Evolutionary conservation across 176 grass and related monocot species (phyloP).

Genomic region (Guadua angustifolia): DNA sequence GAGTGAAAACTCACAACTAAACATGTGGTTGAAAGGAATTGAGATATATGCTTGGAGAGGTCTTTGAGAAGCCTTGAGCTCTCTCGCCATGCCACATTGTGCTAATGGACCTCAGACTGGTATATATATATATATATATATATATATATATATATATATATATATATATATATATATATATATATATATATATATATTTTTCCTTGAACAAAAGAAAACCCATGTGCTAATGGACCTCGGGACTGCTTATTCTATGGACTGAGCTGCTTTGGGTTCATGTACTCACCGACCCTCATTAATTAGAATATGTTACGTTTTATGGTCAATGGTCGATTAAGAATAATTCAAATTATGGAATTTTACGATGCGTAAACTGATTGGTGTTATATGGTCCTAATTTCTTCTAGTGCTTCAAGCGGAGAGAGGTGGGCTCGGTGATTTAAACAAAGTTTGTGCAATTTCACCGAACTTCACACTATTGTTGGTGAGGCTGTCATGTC

Average conservation of each 20-base stretch:
- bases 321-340: not conserved
- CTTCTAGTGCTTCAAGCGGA: slow-evolving; percentile 63
- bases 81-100: not conserved
- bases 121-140: too few species aligned
- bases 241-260: slow-evolving; percentile 8
- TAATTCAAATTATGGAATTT: slow-evolving; percentile 17
- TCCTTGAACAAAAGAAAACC: not conserved
- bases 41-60: not conserved
- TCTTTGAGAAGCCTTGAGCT: not conserved
- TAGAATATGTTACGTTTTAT: not conserved
- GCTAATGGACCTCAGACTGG: not conserved
- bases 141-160: too few species aligned
- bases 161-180: not conserved
- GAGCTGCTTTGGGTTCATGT: not conserved
- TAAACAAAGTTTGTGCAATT: slow-evolving; percentile 96
- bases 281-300: not conserved
- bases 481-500: slow-evolving; percentile 94
- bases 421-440: slow-evolving; percentile 85
- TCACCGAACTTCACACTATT: slow-evolving; percentile 96
- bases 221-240: too few species aligned
- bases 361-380: slow-evolving; percentile 15
- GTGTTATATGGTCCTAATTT: slow-evolving; percentile 30
- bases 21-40: too few species aligned
- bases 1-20: too few species aligned
- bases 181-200: too few species aligned